A percentile compares a stretch with the other conserved stretches of the same genome.
Conservation (phyloP, 2,329 filamentous ascomycete species). For the Parastagonospora nodorum region DNA sequence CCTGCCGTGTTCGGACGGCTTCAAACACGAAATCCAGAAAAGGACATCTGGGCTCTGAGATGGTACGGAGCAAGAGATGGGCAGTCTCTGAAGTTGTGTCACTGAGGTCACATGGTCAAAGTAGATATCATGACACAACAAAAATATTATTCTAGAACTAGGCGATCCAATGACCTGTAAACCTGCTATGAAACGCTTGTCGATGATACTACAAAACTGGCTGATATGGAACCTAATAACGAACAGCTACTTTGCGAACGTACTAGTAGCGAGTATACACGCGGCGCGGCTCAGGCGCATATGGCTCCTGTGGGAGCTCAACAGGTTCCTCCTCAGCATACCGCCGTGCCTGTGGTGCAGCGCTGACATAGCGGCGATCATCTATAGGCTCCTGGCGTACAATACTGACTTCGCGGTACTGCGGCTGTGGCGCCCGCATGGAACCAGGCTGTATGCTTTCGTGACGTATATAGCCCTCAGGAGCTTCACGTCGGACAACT, state of each 20-base stretch:
- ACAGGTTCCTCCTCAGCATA: slow-evolving; percentile 49
- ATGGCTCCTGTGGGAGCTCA: slow-evolving; percentile 35
- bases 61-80: not conserved
- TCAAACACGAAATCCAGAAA: not conserved
- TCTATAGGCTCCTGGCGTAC: slow-evolving; percentile 43
- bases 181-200: not conserved
- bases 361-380: slow-evolving; percentile 39
- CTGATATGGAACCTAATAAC: not conserved
- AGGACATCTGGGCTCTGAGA: not conserved
- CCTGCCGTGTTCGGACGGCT: not conserved
- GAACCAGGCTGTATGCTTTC: slow-evolving; percentile 50
- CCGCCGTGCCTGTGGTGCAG: slow-evolving; percentile 35
- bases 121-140: not conserved
- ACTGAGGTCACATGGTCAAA: not conserved
- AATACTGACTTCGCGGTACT: slow-evolving; percentile 50
- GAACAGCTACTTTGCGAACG: too few species aligned
- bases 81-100: not conserved
- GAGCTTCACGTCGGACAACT: slow-evolving; percentile 39
- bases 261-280: slow-evolving; percentile 46
- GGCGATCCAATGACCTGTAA: not conserved
- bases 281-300: slow-evolving; percentile 35
- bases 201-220: not conserved
- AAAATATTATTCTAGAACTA: not conserved
- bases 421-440: slow-evolving; percentile 36
- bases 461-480: slow-evolving; percentile 42